A percentile compares a stretch with the other conserved stretches of the same genome.
These are phyloP conservation scores for Rhizopogon salebrosus DNA, from an alignment of 768 basidiomycete genomes.

Conservation along the genomic window DNA sequence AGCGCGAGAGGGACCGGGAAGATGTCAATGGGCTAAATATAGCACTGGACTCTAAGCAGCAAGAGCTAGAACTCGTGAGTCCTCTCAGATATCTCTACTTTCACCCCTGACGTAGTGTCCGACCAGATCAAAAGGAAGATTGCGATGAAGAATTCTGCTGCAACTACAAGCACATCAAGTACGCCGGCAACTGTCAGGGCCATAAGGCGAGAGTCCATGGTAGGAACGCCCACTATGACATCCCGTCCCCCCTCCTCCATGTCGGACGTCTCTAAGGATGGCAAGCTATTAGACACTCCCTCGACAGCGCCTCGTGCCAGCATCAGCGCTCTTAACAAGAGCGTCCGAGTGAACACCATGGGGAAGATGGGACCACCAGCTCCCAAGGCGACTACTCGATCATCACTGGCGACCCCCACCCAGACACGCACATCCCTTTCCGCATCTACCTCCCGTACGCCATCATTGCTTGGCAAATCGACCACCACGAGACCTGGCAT, in stretches of 20 bases:
- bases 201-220: conserved; percentile 47
- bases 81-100: conserved; percentile 2
- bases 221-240: conserved; percentile 47
- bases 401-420: conserved; percentile 35
- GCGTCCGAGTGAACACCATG: conserved; percentile 38
- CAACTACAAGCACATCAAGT: not conserved
- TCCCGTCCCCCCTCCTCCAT: conserved; percentile 52
- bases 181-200: conserved; percentile 2
- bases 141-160: not conserved
- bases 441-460: conserved; percentile 15
- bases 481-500: conserved; percentile 7
- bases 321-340: conserved; percentile 41
- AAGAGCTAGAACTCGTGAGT: conserved; percentile 84
- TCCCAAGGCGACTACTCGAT: conserved; percentile 18
- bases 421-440: conserved; percentile 12
- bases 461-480: conserved; percentile 26
- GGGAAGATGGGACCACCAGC: conserved; percentile 48
- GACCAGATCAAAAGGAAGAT: conserved; percentile 12
- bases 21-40: conserved; percentile 84
- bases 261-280: conserved; percentile 45
- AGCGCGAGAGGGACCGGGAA: conserved; percentile 62
- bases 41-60: conserved; percentile 90
- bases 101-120: not conserved
- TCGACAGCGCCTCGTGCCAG: conserved; percentile 22
- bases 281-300: conserved; percentile 32